These are phyloP conservation scores for Paramarasmius palmivorus DNA, from an alignment of 1,284 basidiomycete species.

Conservation along the genomic window DNA sequence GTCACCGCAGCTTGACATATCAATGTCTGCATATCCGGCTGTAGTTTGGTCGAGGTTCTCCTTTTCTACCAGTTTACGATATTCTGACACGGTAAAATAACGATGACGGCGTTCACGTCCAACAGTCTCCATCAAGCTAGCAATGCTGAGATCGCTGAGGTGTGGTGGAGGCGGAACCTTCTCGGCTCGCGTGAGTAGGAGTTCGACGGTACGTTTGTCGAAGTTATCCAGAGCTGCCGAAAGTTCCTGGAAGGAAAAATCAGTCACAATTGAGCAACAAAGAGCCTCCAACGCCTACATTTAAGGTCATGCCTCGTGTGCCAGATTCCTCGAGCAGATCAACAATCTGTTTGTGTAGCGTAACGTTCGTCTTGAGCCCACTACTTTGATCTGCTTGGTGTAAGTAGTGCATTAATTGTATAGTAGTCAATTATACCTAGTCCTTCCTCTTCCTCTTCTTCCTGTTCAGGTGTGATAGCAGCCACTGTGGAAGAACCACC, in stretches of 20 bases:
- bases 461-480: constrained; percentile 30
- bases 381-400: constrained; percentile 25
- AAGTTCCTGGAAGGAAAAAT: constrained; percentile 54
- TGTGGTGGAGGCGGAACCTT: constrained; percentile 64
- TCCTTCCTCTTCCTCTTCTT: constrained; percentile 38
- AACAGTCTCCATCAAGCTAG: constrained; percentile 69
- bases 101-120: constrained; percentile 81
- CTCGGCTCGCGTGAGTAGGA: constrained; percentile 69
- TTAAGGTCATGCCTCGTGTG: constrained; percentile 66
- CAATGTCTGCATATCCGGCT: constrained; percentile 41
- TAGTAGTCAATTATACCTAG: constrained; percentile 24
- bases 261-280: background rate
- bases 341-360: constrained; percentile 75
- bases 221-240: constrained; percentile 64
- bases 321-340: constrained; percentile 68
- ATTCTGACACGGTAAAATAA: constrained; percentile 71
- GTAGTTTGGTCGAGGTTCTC: constrained; percentile 58
- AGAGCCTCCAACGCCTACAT: constrained; percentile 50
- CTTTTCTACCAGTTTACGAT: constrained; percentile 51
- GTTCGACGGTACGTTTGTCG: constrained; percentile 77
- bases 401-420: constrained; percentile 3
- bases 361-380: constrained; percentile 57
- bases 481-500: constrained; percentile 26
- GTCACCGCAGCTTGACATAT: constrained; percentile 51
- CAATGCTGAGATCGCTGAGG: constrained; percentile 67